Evolutionary conservation across 2,329 filamentous ascomycete species (phyloP), one percentile per base, ranked within the genome.

Genomic region (Fusarium subglutinans): DNA sequence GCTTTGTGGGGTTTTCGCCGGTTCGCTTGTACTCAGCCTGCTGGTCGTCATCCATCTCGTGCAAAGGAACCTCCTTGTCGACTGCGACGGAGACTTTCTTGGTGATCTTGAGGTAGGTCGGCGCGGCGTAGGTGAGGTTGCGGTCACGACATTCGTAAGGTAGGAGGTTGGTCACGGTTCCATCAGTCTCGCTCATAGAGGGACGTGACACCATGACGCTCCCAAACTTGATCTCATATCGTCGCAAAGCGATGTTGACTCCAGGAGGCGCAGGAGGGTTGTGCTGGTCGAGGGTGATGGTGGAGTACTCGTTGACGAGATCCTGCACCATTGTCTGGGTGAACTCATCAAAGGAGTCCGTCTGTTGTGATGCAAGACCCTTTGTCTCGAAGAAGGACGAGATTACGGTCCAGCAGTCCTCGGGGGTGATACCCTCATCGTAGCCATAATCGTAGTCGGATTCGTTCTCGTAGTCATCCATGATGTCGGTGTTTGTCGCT

Each of bases 361-460:
- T 92, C 86, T 99, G 96, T 84, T 99, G 96, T 22, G 96, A 98
- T 28, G 98, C 96, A 38, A 99, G 89, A 79, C 96, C 96, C 85
- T 98, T 99, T 72, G 91, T 90, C 78, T 98, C 94, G 85, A 99
- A 99, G 87, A 98, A 98, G 15, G 96, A 93, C 64, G 94, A 95
- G 82, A 99, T 98, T 80, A 98, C 96, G 75, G 93, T 93, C 96
- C 97, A 99, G 87, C 95, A 98, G 85, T 99, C 97, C 86, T 98
- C 96, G 70, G 95, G 94, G 33, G 95, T 98, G 85, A 98, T 98
- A 77, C 87, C 87, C 69, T 88, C 90, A 41, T 90, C 91, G 71
- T 93, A 91, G 67, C 89, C 90, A 78, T 92, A 93, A 70, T 92
- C 92, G 81, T 94, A 94, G 72, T 91, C 89, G 82, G 85, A 88